These are phyloP conservation scores for Antrodiella citrinella DNA, from an alignment of 768 basidiomycete genomes.

Conservation along the genomic window DNA sequence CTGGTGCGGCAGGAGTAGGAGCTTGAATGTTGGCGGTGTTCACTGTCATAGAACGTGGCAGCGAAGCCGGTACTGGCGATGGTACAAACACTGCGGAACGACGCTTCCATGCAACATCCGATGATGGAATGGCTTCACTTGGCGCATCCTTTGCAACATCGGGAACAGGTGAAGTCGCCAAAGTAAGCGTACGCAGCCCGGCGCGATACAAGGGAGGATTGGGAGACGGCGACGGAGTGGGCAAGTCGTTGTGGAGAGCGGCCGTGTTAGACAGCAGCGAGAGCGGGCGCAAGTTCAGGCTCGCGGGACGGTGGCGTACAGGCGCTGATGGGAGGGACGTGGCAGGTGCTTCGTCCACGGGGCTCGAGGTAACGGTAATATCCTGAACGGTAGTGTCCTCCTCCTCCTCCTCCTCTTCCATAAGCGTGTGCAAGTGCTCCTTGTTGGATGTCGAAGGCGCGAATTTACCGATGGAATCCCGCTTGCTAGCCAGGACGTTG, in stretches of 20 bases:
- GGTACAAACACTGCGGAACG: slow-evolving; percentile 27
- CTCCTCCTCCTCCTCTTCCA: slow-evolving; percentile 86
- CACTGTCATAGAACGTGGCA: slow-evolving; percentile 29
- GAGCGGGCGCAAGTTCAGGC: slow-evolving; percentile 60
- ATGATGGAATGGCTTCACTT: slow-evolving; percentile 3
- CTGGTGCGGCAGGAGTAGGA: slow-evolving; percentile 17
- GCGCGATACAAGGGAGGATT: slow-evolving; percentile 38
- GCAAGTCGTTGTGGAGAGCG: slow-evolving; percentile 10
- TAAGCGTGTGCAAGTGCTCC: slow-evolving; percentile 68
- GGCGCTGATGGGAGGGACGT: slow-evolving; percentile 25
- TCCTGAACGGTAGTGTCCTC: slow-evolving; percentile 32
- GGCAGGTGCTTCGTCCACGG: slow-evolving; percentile 4
- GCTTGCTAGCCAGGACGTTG: slow-evolving; percentile 35
- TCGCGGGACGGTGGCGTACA: slow-evolving; percentile 56
- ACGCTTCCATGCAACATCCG: slow-evolving; percentile 15
- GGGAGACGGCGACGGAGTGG: slow-evolving; percentile 42
- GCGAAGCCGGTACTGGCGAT: slow-evolving; percentile 22
- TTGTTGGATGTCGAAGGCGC: slow-evolving; percentile 54
- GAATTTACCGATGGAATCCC: slow-evolving; percentile 75
- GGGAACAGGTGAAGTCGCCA: slow-evolving; percentile 25
- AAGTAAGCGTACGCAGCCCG: slow-evolving; percentile 46
- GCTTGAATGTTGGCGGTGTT: slow-evolving; percentile 19
- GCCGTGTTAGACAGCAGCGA: slow-evolving; percentile 46
- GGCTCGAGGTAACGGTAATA: slow-evolving; percentile 1
- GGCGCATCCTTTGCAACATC: slow-evolving; percentile 7